Evolutionary conservation across 106 monocot genomes (phyloP), one percentile per base, ranked within the genome.

Genomic region (Dioscorea alata): DNA sequence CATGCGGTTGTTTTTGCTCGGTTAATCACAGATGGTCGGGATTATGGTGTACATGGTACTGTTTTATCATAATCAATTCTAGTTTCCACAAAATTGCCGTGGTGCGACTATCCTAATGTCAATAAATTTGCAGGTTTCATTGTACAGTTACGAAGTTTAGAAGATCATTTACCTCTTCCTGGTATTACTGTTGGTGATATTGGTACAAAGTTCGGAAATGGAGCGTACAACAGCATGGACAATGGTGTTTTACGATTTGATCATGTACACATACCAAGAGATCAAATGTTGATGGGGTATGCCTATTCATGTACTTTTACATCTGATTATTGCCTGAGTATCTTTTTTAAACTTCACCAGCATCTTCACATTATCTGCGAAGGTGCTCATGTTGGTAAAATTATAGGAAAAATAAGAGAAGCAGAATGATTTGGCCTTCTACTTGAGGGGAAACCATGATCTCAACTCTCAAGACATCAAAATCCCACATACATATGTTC

Each of bases 211-310:
- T 99, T 99, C 76, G 97, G 97, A 71, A 99, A 85, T 83, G 97
- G 79, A 63, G 97, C 90, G 42, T 99, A 99, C 71, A 99, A 99
- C 73, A 79, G 83, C 57, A 99, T 99, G 97, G 97, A 99, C 52
- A 99, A 99, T 83, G 97, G 97, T 75, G 86, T 92, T 74, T 64
- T 93, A 59, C 77, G 71, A 31, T 87, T 99, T 79, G 90, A 99
- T 82, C 86, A 93, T 79, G 87, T 99, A 35, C 86, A 85, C 59
- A 93, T 99, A 65, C 97, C 97, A 54, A 89, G 97, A 73, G 73
- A 93, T 69, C 97, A 99, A 66, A 87, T 99, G 97, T 66, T 99
- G 75, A 92, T 92, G 97, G 74, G 92, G 97, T 96, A 74, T 72
- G 78, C 52, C 67, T 31, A 3, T 34, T 25, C 34, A 4, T 1